These are phyloP conservation scores for Tremella yokohamensis DNA, from an alignment of 768 basidiomycete genomes.

Conservation along the genomic window DNA sequence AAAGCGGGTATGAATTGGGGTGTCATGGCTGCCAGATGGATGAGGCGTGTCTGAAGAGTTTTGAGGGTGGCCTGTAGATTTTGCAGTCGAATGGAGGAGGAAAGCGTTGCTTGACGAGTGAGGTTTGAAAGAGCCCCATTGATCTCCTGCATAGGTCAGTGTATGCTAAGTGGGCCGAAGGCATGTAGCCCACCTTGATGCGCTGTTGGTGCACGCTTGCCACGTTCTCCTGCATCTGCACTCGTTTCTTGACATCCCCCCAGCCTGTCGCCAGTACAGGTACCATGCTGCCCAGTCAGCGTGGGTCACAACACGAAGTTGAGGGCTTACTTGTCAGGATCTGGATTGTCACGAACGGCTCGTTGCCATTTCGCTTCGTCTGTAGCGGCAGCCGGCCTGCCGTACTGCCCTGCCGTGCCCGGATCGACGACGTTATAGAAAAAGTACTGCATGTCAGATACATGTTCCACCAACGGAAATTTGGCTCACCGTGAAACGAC, in stretches of 20 bases:
- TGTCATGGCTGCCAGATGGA: constrained; percentile 39
- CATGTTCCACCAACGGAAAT: not conserved
- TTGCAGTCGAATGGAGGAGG: constrained; percentile 34
- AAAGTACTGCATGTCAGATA: constrained; percentile 37
- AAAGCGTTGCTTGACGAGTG: constrained; percentile 35
- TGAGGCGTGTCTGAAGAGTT: constrained; percentile 39
- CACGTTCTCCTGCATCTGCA: constrained; percentile 43
- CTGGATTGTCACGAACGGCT: constrained; percentile 47
- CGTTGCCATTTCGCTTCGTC: constrained; percentile 48
- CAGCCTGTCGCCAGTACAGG: constrained; percentile 47
- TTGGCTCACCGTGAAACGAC: constrained; percentile 45
- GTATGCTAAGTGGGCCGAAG: not conserved
- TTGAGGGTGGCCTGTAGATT: constrained; percentile 41
- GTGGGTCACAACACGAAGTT: not conserved
- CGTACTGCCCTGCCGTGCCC: constrained; percentile 42
- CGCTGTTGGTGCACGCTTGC: constrained; percentile 45
- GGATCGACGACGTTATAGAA: constrained; percentile 49
- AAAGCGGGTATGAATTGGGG: constrained; percentile 43
- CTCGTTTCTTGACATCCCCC: constrained; percentile 46
- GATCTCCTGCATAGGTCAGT: constrained; percentile 11
- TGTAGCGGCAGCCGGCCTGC: constrained; percentile 38
- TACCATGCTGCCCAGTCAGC: constrained; percentile 36
- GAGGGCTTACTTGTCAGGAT: constrained; percentile 37
- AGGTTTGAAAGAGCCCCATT: constrained; percentile 20
- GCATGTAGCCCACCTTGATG: constrained; percentile 32